Evolutionary conservation across 2,329 filamentous ascomycete species (phyloP).

Genomic region (Epichloe uncinata): DNA sequence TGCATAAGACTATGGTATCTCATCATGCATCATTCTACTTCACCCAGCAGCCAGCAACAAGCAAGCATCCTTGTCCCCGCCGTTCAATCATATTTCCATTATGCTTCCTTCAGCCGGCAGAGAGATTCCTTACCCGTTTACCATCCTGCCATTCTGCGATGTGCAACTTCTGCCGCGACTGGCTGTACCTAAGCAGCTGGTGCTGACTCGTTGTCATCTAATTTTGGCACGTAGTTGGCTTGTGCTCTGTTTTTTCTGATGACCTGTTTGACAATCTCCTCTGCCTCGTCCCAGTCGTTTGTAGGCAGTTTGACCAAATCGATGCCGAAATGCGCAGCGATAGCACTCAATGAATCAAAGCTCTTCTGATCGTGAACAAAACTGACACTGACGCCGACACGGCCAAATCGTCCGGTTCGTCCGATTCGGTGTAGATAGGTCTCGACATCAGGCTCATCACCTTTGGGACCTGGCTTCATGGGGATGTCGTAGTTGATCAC

Average conservation of each 20-base stretch:
- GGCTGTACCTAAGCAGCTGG: slow-evolving; percentile 18
- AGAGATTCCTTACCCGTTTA: too few relatives aligned
- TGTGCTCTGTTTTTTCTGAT: slow-evolving; percentile 55
- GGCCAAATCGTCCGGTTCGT: slow-evolving; percentile 90
- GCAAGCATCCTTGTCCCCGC: too few relatives aligned
- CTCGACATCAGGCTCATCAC: slow-evolving; percentile 83
- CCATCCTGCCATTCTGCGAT: neutral
- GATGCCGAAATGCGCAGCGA: slow-evolving; percentile 67
- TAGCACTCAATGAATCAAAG: slow-evolving; percentile 66
- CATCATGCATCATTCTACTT: slow-evolving; percentile 4
- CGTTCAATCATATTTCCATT: too few relatives aligned
- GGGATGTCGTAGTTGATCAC: slow-evolving; percentile 94
- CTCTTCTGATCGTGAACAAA: slow-evolving; percentile 82
- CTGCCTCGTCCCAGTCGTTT: slow-evolving; percentile 81
- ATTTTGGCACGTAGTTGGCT: slow-evolving; percentile 36
- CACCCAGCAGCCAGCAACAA: neutral
- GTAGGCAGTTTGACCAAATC: slow-evolving; percentile 71
- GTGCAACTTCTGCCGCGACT: slow-evolving; percentile 5
- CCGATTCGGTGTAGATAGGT: slow-evolving; percentile 98
- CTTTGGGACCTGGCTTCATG: slow-evolving; percentile 41
- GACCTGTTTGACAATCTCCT: slow-evolving; percentile 66
- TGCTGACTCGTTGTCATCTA: slow-evolving; percentile 22
- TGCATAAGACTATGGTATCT: slow-evolving; percentile 5
- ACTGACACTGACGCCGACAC: slow-evolving; percentile 88
- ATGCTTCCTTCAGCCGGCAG: too few relatives aligned